Evolutionary conservation across 768 basidiomycete genomes (phyloP), one percentile per base, ranked within the genome.

Genomic region (Agrocybe pediades): DNA sequence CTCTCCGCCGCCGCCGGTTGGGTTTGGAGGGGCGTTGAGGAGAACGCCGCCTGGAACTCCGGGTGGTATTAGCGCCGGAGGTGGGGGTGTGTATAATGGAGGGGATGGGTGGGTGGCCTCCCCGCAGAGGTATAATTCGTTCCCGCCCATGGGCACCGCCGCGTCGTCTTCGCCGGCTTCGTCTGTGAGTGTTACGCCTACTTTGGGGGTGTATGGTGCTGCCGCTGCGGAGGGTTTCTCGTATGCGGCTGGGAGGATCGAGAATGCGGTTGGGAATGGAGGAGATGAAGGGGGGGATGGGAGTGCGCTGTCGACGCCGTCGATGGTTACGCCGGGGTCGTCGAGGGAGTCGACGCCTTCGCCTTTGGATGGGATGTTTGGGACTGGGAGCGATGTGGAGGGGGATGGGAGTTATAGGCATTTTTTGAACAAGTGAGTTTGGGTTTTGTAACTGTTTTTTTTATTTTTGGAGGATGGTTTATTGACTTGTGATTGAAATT

Each of bases 361-460:
- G 20, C 77, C 79, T 11, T 65, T 65, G 4, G 72, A 74, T n/a
- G n/a, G n/a, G 30, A 64, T 64, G 40, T 69, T 70, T 45, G 21
- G 46, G 49, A 15, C 42, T 47, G 44, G 59, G 5, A 60, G 58
- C 24, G 51, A n/a, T 11, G 45, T n/a, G 20, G 26, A 57, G n/a
- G 61, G 59, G 41, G 50, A 49, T 15, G 39, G 51, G 39, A 68
- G 63, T 56, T 89, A 90, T 63, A 76, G 74, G 55, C 77, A 81
- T 54, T 83, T 91, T 55, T 65, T 91, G 53, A 81, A 82, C 68
- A 83, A 75, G 88, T 88, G 60, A 42, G 83, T 76, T 15, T 4
- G 15, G 29, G 26, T 44, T 25, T 50, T 23, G 19, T 36, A n/a
- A 23, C 21, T 27, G 40, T 39, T 42, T 19, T 6, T 25, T n/a